A percentile compares a stretch with the other conserved stretches of the same genome.
phyloP scores from a whole-genome alignment of 2,329 filamentous ascomycete genomes.

The Cercospora sp. region DNA sequence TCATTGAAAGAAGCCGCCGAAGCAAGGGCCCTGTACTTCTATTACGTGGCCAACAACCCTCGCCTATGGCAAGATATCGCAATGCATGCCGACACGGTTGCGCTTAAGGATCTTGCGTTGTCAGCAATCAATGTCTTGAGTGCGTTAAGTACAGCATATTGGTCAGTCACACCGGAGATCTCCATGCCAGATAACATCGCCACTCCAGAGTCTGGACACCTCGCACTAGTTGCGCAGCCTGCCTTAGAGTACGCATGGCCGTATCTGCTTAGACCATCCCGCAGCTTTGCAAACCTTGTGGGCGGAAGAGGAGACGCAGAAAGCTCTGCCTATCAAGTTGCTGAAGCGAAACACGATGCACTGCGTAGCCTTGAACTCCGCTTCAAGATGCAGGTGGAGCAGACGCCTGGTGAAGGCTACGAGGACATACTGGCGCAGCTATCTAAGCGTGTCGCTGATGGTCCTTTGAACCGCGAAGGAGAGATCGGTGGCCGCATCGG shows the following conservation, averaged over 20 bases:
- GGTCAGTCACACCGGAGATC: slow-evolving; percentile 43
- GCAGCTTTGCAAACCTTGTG: slow-evolving; percentile 60
- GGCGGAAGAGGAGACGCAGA: slow-evolving; percentile 59
- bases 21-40: slow-evolving; percentile 57
- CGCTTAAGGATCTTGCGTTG: slow-evolving; percentile 58
- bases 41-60: slow-evolving; percentile 54
- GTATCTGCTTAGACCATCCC: slow-evolving; percentile 58
- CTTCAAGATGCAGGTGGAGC: slow-evolving; percentile 43
- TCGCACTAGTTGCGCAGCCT: slow-evolving; percentile 55
- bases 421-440: slow-evolving; percentile 47
- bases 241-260: slow-evolving; percentile 55
- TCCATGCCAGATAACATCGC: slow-evolving; percentile 43
- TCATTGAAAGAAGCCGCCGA: slow-evolving; percentile 51
- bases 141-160: slow-evolving; percentile 57
- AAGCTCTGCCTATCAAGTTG: slow-evolving; percentile 59
- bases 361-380: slow-evolving; percentile 51
- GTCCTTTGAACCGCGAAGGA: slow-evolving; percentile 45
- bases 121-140: slow-evolving; percentile 56
- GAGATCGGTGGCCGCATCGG: slow-evolving; percentile 49
- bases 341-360: slow-evolving; percentile 59
- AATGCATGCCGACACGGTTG: slow-evolving; percentile 57
- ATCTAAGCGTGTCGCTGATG: slow-evolving; percentile 45
- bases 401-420: slow-evolving; percentile 36
- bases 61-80: slow-evolving; percentile 56
- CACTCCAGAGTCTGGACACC: slow-evolving; percentile 46